Base-by-base conservation (phyloP, 1,284 basidiomycete genomes). In the Cryptococcus depauperatus region DNA sequence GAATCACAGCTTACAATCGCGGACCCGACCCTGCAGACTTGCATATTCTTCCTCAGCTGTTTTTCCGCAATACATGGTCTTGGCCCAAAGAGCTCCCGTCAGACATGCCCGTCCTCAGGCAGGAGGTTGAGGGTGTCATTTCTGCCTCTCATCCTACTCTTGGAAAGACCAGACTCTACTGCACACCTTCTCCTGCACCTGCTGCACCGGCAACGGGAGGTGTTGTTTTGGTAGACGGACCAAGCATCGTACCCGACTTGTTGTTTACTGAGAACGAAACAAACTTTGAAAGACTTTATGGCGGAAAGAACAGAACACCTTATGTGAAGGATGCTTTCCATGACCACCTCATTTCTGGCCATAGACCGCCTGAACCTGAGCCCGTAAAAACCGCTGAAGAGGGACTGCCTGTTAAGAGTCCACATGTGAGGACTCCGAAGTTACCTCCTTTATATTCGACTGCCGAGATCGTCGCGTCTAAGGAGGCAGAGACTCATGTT, bases 251-350 rank as follows among this genome's bases (percentile, higher is more conserved):
- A 35, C 89, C 91, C 0, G 81, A 86, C 14, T 74, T 96, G 30
- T 69, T 96, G 14, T 96, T 96, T 69, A 91, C 88, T 9, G 90
- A 97, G 65, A 98, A 97, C 72, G 88, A 97, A 68, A 96, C 92
- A 53, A 98, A 98, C 76, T 93, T 84, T 68, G 78, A 80, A 56
- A 62, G 93, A 48, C 77, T 98, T 27, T 98, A 96, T 68, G 83
- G 83, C 28, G 91, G 87, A 21, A 74, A 80, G 57, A 96, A 97
- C 74, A 75, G 79, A 47, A 82, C 81, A 0, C 78, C 79, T 2
- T 92, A 83, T 65, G 86, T 87, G 61, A 98, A 98, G 74, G 93
- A 98, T 62, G 92, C 85, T n/a, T 97, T 98, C 77, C 91, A 98
- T 64, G 92, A 97, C 67, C 86, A 97, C 66, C 86, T 97, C 67